Conservation (phyloP, 1,284 basidiomycete species). For the Megacollybia platyphylla region DNA sequence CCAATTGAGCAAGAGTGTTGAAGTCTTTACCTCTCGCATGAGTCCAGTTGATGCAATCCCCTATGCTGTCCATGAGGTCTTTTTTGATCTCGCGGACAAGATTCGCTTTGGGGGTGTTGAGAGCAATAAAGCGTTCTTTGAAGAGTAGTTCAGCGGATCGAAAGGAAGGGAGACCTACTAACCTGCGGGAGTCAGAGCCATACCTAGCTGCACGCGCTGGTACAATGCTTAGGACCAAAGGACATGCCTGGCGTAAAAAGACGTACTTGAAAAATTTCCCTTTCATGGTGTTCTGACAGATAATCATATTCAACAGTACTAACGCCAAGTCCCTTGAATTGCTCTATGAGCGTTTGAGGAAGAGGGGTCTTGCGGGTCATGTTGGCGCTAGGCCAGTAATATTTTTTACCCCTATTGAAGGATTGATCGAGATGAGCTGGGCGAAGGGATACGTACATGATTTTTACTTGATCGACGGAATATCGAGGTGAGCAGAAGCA, state of each 20-base stretch:
- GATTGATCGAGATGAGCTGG: too few species aligned
- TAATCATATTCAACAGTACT: slow-evolving; percentile 26
- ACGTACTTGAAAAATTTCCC: slow-evolving; percentile 28
- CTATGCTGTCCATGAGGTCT: slow-evolving; percentile 4
- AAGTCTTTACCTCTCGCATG: slow-evolving; percentile 24
- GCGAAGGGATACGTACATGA: too few species aligned
- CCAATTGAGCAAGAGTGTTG: slow-evolving; percentile 18
- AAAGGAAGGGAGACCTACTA: background rate
- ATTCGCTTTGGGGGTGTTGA: slow-evolving; percentile 19
- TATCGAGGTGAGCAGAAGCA: too few species aligned
- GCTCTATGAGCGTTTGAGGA: too few species aligned
- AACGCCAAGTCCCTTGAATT: slow-evolving; percentile 8
- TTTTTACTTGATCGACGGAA: too few species aligned
- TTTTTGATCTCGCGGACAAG: slow-evolving; percentile 18
- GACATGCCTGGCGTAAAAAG: background rate
- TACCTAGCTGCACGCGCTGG: slow-evolving; percentile 30
- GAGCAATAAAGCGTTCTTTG: slow-evolving; percentile 22
- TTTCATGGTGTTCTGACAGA: slow-evolving; percentile 10
- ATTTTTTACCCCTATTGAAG: too few species aligned
- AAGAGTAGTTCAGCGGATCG: background rate
- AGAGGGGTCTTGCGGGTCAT: too few species aligned
- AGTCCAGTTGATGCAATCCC: slow-evolving; percentile 16
- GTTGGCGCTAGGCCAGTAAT: too few species aligned
- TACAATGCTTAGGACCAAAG: background rate
- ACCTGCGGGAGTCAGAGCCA: slow-evolving; percentile 27